Conservation (phyloP, 495 filamentous ascomycete species). For the Penicillium angulare region DNA sequence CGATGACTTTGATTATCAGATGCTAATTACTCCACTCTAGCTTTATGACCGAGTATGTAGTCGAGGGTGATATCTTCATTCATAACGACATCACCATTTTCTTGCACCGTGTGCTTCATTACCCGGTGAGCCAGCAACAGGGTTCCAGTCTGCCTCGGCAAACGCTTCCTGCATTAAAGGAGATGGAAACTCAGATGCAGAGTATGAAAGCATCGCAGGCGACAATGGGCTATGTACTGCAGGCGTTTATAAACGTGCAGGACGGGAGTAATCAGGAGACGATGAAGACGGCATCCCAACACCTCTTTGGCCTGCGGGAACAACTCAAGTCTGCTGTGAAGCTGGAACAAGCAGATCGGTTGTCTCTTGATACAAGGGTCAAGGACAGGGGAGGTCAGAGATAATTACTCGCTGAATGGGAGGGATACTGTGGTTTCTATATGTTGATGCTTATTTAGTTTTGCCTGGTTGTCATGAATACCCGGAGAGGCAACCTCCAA, state of each 20-base stretch:
- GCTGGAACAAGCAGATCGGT: constrained; percentile 59
- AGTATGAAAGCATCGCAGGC: too few species aligned
- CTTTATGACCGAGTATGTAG: constrained; percentile 47
- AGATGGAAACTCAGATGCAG: constrained; percentile 42
- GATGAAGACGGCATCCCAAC: constrained; percentile 55
- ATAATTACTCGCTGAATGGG: too few species aligned
- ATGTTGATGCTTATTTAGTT: background rate
- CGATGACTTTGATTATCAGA: background rate
- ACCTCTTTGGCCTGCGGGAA: constrained; percentile 60
- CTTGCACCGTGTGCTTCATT: constrained; percentile 47
- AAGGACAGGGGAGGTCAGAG: constrained; percentile 28
- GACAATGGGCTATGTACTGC: constrained; percentile 54
- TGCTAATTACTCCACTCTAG: constrained; percentile 30
- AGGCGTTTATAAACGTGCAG: constrained; percentile 46
- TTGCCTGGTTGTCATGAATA: constrained; percentile 19
- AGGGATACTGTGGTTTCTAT: background rate
- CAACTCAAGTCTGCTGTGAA: constrained; percentile 63
- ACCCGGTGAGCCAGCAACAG: constrained; percentile 25
- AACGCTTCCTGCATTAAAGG: constrained; percentile 31
- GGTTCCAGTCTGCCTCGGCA: constrained; percentile 28
- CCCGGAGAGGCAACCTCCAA: constrained; percentile 27
- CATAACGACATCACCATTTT: constrained; percentile 48
- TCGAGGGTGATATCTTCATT: constrained; percentile 50
- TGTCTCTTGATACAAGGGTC: constrained; percentile 65
- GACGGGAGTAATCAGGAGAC: constrained; percentile 52